A percentile compares a stretch with the other conserved stretches of the same genome.
phyloP scores from a whole-genome alignment of 306 rosid species.

The Fragaria iinumae region DNA sequence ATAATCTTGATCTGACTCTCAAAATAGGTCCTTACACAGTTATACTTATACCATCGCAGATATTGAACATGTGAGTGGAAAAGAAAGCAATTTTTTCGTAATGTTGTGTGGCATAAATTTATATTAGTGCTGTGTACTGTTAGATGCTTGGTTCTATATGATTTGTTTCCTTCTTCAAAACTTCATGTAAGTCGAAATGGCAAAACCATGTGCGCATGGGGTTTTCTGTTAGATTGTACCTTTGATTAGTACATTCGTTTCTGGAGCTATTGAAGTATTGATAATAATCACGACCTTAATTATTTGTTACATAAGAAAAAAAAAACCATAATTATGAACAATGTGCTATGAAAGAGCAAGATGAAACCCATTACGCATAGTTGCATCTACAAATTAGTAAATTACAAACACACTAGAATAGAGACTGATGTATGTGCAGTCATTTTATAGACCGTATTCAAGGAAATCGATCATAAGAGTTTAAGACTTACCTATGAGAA shows the following conservation, averaged over 20 bases:
- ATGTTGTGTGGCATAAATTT: not conserved
- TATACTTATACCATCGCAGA: not conserved
- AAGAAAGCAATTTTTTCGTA: not conserved
- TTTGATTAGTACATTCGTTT: not conserved
- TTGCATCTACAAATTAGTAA: not conserved
- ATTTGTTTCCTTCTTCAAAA: not conserved
- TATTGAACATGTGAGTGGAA: constrained; percentile 21
- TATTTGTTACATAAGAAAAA: not conserved
- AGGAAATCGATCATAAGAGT: no score
- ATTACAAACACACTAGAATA: not conserved
- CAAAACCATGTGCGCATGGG: constrained; percentile 15
- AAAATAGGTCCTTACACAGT: not conserved
- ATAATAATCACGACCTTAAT: not conserved
- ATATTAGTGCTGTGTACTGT: not conserved
- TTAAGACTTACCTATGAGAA: not conserved
- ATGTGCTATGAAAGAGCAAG: not conserved
- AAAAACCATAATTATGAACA: not conserved
- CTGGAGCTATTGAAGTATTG: not conserved
- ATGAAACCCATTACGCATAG: not conserved
- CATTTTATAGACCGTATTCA: no score
- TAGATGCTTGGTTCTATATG: not conserved
- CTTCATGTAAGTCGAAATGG: not conserved
- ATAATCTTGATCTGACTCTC: not conserved
- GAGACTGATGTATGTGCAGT: no score
- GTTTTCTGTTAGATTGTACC: not conserved